phyloP scores from a whole-genome alignment of 148 eudicot species.

The Persicaria tinctoria region DNA sequence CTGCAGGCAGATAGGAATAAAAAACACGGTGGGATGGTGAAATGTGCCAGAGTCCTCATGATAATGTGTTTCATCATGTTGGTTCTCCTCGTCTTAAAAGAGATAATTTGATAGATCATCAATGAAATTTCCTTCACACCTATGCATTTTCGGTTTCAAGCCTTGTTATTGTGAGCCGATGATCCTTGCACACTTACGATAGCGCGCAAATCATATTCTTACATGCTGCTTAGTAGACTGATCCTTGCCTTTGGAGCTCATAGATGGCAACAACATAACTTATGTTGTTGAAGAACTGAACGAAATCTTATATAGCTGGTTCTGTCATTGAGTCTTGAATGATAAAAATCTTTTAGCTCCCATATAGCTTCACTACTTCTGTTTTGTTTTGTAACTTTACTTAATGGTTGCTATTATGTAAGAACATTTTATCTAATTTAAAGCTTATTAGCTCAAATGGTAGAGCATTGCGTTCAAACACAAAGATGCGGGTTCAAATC shows the following conservation, averaged over 20 bases:
- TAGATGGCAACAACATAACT: not conserved
- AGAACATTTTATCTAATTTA: too few species aligned
- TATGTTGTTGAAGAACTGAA: too few species aligned
- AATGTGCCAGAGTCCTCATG: slow-evolving; percentile 69
- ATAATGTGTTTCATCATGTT: slow-evolving; percentile 92
- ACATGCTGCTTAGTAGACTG: not conserved
- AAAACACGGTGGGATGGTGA: slow-evolving; percentile 76
- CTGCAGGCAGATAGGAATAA: slow-evolving; percentile 84
- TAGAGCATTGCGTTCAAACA: too few species aligned
- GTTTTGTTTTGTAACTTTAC: too few species aligned
- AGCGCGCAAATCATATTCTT: not conserved
- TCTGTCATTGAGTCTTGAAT: too few species aligned
- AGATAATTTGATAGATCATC: slow-evolving; percentile 37
- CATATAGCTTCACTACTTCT: too few species aligned
- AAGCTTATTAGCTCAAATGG: too few species aligned
- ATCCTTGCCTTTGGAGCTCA: not conserved
- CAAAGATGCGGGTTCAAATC: too few species aligned
- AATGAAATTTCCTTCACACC: not conserved
- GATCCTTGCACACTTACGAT: not conserved
- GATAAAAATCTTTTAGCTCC: too few species aligned
- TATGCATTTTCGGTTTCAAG: too few species aligned
- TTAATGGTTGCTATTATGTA: too few species aligned
- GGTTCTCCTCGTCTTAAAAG: slow-evolving; percentile 69
- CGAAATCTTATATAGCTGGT: too few species aligned
- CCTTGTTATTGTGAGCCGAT: not conserved